Evolutionary conservation across 805 yeast genomes (phyloP).

Genomic region (Alloascoidea africana): DNA sequence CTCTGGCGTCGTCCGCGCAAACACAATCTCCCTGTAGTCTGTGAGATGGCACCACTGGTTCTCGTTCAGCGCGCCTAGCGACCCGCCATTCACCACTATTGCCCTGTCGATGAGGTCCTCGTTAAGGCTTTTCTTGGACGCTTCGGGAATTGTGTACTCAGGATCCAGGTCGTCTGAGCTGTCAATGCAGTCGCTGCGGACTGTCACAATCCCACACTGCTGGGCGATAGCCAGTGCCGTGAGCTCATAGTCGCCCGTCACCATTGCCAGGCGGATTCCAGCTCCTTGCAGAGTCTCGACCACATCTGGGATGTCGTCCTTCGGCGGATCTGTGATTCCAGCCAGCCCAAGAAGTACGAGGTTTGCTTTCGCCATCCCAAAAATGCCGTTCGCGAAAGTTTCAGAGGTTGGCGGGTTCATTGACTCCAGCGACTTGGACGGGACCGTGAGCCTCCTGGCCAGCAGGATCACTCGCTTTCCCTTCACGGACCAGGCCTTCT

Average conservation of each 20-base stretch:
- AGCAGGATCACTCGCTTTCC: slow-evolving; percentile 16
- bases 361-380: slow-evolving; percentile 33
- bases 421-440: slow-evolving; percentile 16
- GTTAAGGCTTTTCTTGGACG: no score
- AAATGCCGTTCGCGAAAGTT: slow-evolving; percentile 23
- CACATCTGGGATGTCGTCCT: slow-evolving; percentile 26
- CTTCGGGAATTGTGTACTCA: slow-evolving; percentile 30
- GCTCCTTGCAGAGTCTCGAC: slow-evolving; percentile 28
- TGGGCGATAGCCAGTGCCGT: slow-evolving; percentile 33
- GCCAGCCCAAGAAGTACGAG: slow-evolving; percentile 27
- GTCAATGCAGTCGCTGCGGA: no score
- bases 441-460: slow-evolving; percentile 16
- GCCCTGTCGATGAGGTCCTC: slow-evolving; percentile 39
- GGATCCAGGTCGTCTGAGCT: no score
- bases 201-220: slow-evolving; percentile 32
- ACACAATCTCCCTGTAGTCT: slow-evolving; percentile 56
- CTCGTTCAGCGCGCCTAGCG: slow-evolving; percentile 50
- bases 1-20: slow-evolving; percentile 75
- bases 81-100: slow-evolving; percentile 65
- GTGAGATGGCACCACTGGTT: slow-evolving; percentile 47
- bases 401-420: slow-evolving; percentile 20
- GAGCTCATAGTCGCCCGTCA: slow-evolving; percentile 32
- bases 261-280: slow-evolving; percentile 32
- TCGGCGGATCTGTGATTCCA: slow-evolving; percentile 35
- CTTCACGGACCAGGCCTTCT: slow-evolving; percentile 46